Evolutionary conservation across 2,329 filamentous ascomycete genomes (phyloP), one percentile per base, ranked within the genome.

Genomic region (Talaromyces sp.): DNA sequence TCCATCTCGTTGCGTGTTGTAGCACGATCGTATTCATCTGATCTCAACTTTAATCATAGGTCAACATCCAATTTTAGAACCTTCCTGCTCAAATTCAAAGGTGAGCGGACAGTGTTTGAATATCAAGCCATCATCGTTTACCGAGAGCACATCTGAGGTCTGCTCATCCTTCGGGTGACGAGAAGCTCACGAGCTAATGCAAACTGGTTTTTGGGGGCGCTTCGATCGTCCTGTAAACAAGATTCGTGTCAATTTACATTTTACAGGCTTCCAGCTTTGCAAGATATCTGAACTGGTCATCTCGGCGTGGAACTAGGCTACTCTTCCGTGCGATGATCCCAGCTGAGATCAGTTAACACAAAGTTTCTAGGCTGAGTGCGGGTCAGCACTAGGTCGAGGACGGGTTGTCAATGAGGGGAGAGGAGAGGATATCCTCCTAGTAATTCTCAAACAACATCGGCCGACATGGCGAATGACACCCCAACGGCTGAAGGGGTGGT

Each of bases 161-260:
- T 50, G 23, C 46, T 12, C 40, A 44, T 35, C 7, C 39, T 5
- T 21, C 56, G 35, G 16, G 16, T 46, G 39, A 46, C 40, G 16
- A 25, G 31, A 28, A 58, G 12, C 37, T 54, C 48, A 54, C 12
- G 55, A 40, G 28, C 37, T 42, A 58, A 58, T 31, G 55, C 55
- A 42, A 40, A 42, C 56, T 25, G 11, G 16, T 35, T 33, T 54
- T 35, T 12, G 48, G 50, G 50, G 50, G n/a, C n/a, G 50, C 28
- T 54, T 35, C 25, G 35, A 50, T 60, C 31, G 7, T 50, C 21
- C 31, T 50, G 42, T 37, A 25, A 21, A 31, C 44, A 58, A 48
- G 40, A 58, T 48, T 58, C 56, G 33, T 35, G 57, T 39, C 18
- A 48, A 35, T 52, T n/a, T n/a, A n/a, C n/a, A n/a, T n/a, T n/a